phyloP scores from a whole-genome alignment of 176 grass and related monocot species.

The Tillandsia leiboldiana region DNA sequence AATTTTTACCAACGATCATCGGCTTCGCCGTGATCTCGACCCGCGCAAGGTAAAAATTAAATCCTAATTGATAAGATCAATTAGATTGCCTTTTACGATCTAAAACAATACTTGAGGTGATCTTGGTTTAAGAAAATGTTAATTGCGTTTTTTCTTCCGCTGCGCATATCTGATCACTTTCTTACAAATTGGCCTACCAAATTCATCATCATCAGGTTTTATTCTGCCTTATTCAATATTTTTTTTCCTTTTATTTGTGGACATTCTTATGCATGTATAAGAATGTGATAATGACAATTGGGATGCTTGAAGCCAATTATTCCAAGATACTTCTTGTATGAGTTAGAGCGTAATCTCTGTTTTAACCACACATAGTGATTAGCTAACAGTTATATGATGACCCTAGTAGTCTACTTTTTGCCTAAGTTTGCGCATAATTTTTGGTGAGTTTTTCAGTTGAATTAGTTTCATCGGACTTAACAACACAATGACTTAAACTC shows the following conservation, averaged over 20 bases:
- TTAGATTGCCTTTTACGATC: no score
- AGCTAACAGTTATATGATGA: background rate
- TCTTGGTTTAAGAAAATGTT: no score
- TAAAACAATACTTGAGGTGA: no score
- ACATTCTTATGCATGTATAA: constrained; percentile 8
- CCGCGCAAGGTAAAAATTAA: no score
- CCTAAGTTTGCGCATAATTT: background rate
- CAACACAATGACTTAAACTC: background rate
- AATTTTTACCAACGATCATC: no score
- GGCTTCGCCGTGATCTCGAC: no score
- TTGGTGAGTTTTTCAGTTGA: background rate
- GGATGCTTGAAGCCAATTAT: background rate
- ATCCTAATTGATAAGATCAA: no score
- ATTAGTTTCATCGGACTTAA: background rate
- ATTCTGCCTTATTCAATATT: constrained; percentile 10
- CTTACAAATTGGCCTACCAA: constrained; percentile 49
- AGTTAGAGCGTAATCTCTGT: background rate
- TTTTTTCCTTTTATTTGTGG: constrained; percentile 15
- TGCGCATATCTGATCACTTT: no score
- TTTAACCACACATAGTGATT: background rate
- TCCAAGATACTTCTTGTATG: background rate
- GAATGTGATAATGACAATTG: background rate
- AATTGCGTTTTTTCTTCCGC: no score
- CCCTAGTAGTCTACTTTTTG: background rate
- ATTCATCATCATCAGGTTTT: constrained; percentile 63